Conservation (phyloP, 768 basidiomycete genomes). For the Phylloporus rhodoxanthus region DNA sequence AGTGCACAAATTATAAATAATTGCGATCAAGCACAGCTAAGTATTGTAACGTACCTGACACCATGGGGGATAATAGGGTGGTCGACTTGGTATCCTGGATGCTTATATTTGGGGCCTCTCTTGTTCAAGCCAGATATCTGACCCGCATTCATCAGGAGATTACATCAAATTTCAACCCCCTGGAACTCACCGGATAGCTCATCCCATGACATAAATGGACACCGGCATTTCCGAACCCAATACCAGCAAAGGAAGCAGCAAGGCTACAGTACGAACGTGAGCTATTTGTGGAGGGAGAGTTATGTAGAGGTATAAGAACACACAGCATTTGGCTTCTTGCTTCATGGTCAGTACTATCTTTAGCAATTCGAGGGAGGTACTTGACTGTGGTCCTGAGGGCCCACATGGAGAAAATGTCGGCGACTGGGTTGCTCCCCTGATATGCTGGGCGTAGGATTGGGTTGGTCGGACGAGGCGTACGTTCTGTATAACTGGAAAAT, state of each 20-base stretch:
- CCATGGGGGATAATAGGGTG: slow-evolving; percentile 93
- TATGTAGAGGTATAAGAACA: slow-evolving; percentile 14
- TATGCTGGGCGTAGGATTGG: slow-evolving; percentile 89
- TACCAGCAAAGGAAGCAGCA: slow-evolving; percentile 91
- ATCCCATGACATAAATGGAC: slow-evolving; percentile 89
- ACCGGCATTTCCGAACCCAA: slow-evolving; percentile 91
- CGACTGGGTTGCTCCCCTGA: slow-evolving; percentile 90
- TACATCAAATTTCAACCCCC: background rate
- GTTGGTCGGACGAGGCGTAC: slow-evolving; percentile 83
- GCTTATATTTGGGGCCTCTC: slow-evolving; percentile 85
- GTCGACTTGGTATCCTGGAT: slow-evolving; percentile 82
- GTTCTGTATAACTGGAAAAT: slow-evolving; percentile 70
- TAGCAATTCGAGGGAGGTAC: slow-evolving; percentile 81
- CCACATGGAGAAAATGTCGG: slow-evolving; percentile 95
- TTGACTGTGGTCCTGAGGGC: slow-evolving; percentile 84
- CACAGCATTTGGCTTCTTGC: slow-evolving; percentile 91
- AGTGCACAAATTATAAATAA: slow-evolving; percentile 5
- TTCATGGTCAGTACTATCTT: slow-evolving; percentile 70
- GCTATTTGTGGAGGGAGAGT: background rate
- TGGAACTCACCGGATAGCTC: slow-evolving; percentile 69
- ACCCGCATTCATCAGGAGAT: slow-evolving; percentile 1
- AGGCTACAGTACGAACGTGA: slow-evolving; percentile 42
- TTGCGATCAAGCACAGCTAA: background rate
- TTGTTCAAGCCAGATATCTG: slow-evolving; percentile 94
- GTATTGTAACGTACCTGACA: slow-evolving; percentile 45